Evolutionary conservation across 2,329 filamentous ascomycete species (phyloP), one percentile per base, ranked within the genome.

Genomic region (Colletotrichum sp.): DNA sequence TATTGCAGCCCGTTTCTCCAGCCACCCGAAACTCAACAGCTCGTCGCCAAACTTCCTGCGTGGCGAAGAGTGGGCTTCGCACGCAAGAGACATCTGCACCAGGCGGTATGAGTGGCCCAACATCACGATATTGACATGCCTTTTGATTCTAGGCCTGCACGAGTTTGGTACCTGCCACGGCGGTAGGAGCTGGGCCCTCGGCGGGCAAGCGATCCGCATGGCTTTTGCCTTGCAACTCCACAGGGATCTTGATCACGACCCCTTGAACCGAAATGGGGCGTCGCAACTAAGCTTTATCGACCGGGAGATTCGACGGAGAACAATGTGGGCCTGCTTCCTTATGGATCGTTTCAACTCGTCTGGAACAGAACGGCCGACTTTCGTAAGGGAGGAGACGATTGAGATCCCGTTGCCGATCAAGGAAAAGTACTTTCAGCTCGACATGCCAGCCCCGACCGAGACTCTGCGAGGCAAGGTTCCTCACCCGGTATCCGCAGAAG

Each of bases 271-370:
- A n/a, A 90, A 91, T 55, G 89, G 90, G 24, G 88, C 90, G 15
- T 89, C 90, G 3, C 92, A 94, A 77, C 90, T 97, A 68, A 98
- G 95, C 82, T 97, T 97, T 79, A 95, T 96, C 18, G 97, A 99
- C 83, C 93, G 95, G 32, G 97, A 99, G 83, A 98, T 99, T 70
- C 91, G 97, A 76, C 89, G 97, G 79, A 92, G 97, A 72, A 97
- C 96, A 4, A 99, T 99, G 96, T 99, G 97, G 97, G 95, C 96
- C 15, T 99, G 96, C 82, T 98, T 98, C 81, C 85, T 98, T 72
- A 98, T 99, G 96, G 97, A 99, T 83, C 93, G 96, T 1, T 98
- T 98, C 87, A 98, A 98, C 84, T 98, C 96, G 0, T 98, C 96
- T 2, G 96, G 97, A 3, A 98, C 95, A 4, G 96, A 98, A 80